These are phyloP conservation scores for Melanogaster broomeanus DNA, from an alignment of 768 basidiomycete genomes.

Conservation along the genomic window DNA sequence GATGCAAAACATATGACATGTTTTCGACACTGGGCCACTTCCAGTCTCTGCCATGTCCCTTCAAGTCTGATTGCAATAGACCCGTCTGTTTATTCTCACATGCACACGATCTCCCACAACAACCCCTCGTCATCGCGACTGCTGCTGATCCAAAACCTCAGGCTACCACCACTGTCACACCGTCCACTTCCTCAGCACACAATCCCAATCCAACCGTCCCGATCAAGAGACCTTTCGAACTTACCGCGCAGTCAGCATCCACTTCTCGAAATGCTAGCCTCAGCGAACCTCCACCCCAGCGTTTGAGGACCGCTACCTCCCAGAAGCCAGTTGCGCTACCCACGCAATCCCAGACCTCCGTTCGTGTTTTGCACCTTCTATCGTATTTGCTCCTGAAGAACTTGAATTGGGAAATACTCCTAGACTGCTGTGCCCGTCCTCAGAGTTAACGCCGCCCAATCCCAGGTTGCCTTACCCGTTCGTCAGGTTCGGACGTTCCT, in stretches of 20 bases:
- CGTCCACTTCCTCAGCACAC: constrained; percentile 17
- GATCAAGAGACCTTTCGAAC: constrained; percentile 49
- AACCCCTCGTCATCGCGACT: constrained; percentile 16
- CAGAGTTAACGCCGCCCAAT: constrained; percentile 63
- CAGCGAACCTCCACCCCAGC: constrained; percentile 61
- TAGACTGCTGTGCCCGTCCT: constrained; percentile 68
- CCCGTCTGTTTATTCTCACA: constrained; percentile 71
- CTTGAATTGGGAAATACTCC: not conserved
- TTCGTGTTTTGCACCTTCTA: constrained; percentile 8
- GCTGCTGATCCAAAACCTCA: constrained; percentile 1
- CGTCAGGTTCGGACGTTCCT: constrained; percentile 55
- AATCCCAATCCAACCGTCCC: constrained; percentile 36
- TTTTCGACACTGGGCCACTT: constrained; percentile 65
- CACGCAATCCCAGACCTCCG: constrained; percentile 36
- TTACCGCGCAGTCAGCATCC: constrained; percentile 26
- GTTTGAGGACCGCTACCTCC: constrained; percentile 53
- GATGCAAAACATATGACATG: constrained; percentile 41
- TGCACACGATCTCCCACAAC: constrained; percentile 35
- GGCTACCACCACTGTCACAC: too few species aligned
- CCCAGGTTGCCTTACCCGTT: constrained; percentile 70
- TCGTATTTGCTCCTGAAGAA: not conserved
- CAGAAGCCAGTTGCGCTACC: constrained; percentile 47
- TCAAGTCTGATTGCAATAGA: constrained; percentile 47
- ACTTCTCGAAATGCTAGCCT: constrained; percentile 12
- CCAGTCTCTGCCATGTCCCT: constrained; percentile 60